A percentile compares a stretch with the other conserved stretches of the same genome.
phyloP scores from a whole-genome alignment of 106 monocot species.

The Dendrobium nobile region DNA sequence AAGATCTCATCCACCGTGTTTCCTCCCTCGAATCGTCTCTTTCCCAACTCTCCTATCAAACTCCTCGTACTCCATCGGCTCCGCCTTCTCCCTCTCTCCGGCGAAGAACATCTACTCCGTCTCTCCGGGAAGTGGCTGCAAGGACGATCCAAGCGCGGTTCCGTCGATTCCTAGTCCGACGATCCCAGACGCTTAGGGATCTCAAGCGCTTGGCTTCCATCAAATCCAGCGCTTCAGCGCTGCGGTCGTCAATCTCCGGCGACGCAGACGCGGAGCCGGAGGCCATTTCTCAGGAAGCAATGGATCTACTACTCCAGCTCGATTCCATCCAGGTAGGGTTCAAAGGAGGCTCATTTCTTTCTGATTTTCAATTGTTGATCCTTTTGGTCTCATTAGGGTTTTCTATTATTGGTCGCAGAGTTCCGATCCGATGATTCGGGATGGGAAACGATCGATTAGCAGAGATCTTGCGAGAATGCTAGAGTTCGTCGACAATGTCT shows the following conservation, averaged over 20 bases:
- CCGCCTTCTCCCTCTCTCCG: background rate
- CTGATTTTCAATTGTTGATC: background rate
- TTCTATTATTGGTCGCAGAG: constrained; percentile 28
- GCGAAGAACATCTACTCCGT: background rate
- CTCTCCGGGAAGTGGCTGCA: constrained; percentile 62
- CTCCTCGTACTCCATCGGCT: constrained; percentile 1
- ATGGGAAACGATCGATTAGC: constrained; percentile 59
- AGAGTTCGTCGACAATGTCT: constrained; percentile 49
- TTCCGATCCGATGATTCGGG: constrained; percentile 58
- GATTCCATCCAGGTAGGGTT: constrained; percentile 58
- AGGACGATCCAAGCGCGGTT: constrained; percentile 63
- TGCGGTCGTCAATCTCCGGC: constrained; percentile 34
- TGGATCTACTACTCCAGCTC: constrained; percentile 57
- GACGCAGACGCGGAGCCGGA: constrained; percentile 12
- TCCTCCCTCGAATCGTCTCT: constrained; percentile 30
- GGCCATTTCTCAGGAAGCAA: constrained; percentile 26
- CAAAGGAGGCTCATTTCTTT: background rate
- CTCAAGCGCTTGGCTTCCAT: constrained; percentile 61
- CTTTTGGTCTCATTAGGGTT: background rate
- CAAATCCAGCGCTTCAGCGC: constrained; percentile 43
- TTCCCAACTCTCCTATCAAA: constrained; percentile 17
- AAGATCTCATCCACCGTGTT: constrained; percentile 34
- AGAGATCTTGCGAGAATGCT: constrained; percentile 39
- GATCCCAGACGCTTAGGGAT: constrained; percentile 64
- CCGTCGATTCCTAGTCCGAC: constrained; percentile 56